phyloP scores from a whole-genome alignment of 805 yeast genomes.

The Ogataea zsoltii region DNA sequence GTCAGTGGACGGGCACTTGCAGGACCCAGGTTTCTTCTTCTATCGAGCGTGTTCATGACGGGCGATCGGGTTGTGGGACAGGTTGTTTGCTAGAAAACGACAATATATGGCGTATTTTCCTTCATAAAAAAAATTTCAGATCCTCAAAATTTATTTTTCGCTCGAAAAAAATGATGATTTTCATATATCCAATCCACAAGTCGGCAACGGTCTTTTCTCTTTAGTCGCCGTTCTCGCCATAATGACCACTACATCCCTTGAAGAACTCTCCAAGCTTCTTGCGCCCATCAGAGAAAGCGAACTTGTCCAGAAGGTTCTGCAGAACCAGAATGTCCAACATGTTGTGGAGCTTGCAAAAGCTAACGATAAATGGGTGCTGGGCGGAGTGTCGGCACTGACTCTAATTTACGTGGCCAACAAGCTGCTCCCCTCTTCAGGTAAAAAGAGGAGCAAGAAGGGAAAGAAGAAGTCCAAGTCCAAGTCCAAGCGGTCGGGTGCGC shows the following conservation, averaged over 20 bases:
- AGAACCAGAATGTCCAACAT: conserved; percentile 9
- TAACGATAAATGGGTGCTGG: conserved; percentile 18
- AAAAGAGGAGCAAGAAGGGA: conserved; percentile 13
- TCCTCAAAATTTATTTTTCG: neutral
- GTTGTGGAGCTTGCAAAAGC: conserved; percentile 12
- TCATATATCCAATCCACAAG: too few relatives aligned
- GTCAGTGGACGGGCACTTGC: conserved; percentile 56
- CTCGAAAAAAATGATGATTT: too few relatives aligned
- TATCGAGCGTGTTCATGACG: conserved; percentile 52
- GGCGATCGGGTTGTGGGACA: neutral
- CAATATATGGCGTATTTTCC: neutral
- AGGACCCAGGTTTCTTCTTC: conserved; percentile 89
- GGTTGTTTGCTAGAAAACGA: neutral
- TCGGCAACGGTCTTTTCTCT: too few relatives aligned
- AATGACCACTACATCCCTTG: neutral
- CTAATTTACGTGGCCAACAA: conserved; percentile 8
- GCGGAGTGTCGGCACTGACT: conserved; percentile 17
- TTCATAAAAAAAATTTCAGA: neutral
- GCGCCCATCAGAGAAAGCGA: conserved; percentile 1
- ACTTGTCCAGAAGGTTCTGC: conserved; percentile 8
- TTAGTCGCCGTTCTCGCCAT: too few relatives aligned
- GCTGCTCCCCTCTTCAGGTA: conserved; percentile 7
- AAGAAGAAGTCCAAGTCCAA: conserved; percentile 17
- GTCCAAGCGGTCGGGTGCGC: conserved; percentile 1
- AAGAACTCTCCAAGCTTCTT: neutral